phyloP scores from a whole-genome alignment of 2,329 filamentous ascomycete genomes.

The Harringtonia aguacate region DNA sequence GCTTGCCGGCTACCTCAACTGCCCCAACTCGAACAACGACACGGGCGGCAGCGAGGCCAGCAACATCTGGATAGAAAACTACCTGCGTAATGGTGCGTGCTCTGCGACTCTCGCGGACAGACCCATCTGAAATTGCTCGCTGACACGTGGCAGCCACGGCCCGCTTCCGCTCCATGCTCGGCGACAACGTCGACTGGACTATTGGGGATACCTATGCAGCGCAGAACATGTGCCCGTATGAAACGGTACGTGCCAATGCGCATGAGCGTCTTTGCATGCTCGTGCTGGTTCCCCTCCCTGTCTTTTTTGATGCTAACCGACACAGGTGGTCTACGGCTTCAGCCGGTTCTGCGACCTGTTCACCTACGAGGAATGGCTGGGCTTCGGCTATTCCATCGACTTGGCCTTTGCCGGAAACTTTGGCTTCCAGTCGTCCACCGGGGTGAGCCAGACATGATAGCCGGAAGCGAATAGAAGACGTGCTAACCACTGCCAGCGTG shows the following conservation, averaged over 20 bases:
- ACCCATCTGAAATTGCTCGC: not conserved
- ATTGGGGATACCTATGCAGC: slow-evolving; percentile 53
- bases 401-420: slow-evolving; percentile 51
- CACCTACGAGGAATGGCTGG: slow-evolving; percentile 63
- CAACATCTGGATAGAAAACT: slow-evolving; percentile 49
- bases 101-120: too few relatives aligned
- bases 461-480: not conserved
- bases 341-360: slow-evolving; percentile 66
- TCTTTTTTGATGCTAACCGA: not conserved
- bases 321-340: slow-evolving; percentile 57
- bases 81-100: slow-evolving; percentile 46
- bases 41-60: slow-evolving; percentile 41
- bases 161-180: slow-evolving; percentile 44
- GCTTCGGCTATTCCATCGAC: slow-evolving; percentile 62
- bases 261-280: too few relatives aligned
- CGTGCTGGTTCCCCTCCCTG: not conserved
- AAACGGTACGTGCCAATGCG: slow-evolving; percentile 46
- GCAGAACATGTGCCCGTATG: slow-evolving; percentile 66
- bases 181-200: slow-evolving; percentile 54
- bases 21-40: slow-evolving; percentile 48
- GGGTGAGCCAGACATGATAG: slow-evolving; percentile 25
- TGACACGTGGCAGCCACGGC: slow-evolving; percentile 34
- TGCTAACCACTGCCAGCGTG: slow-evolving; percentile 32
- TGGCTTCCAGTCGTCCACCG: slow-evolving; percentile 54
- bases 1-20: slow-evolving; percentile 55